phyloP scores from a whole-genome alignment of 768 basidiomycete species.

The Dacryopinax primogenitus region DNA sequence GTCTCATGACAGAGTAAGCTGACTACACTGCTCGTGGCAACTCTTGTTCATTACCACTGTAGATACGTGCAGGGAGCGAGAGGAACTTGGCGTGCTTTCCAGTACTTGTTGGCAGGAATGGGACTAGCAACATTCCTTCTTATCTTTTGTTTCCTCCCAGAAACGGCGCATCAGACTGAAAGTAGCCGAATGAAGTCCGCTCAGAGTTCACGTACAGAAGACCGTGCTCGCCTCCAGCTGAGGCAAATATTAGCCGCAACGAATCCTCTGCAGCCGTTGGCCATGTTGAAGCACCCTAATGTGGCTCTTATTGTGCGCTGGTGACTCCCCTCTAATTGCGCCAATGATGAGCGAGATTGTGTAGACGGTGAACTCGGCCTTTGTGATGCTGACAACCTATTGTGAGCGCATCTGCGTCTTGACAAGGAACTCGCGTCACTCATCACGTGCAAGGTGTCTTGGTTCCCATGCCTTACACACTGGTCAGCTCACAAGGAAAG shows the following conservation, averaged over 20 bases:
- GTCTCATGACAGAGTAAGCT: background rate
- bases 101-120: background rate
- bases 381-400: background rate
- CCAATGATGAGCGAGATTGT: background rate
- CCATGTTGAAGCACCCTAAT: background rate
- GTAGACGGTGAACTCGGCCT: background rate
- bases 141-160: background rate
- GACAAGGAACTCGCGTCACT: no score
- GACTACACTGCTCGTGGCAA: background rate
- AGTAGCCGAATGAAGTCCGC: background rate
- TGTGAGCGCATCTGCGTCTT: no score
- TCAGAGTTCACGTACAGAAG: background rate
- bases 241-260: background rate
- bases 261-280: background rate
- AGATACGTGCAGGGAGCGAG: background rate
- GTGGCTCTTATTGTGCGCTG: background rate
- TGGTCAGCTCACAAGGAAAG: background rate
- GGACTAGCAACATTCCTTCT: background rate
- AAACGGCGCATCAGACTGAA: background rate
- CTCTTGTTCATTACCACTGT: background rate
- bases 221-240: background rate
- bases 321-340: background rate
- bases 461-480: background rate
- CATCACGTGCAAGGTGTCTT: background rate
- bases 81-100: background rate